Conservation (phyloP, 2,329 filamentous ascomycete species). For the Paraphoma sp. region DNA sequence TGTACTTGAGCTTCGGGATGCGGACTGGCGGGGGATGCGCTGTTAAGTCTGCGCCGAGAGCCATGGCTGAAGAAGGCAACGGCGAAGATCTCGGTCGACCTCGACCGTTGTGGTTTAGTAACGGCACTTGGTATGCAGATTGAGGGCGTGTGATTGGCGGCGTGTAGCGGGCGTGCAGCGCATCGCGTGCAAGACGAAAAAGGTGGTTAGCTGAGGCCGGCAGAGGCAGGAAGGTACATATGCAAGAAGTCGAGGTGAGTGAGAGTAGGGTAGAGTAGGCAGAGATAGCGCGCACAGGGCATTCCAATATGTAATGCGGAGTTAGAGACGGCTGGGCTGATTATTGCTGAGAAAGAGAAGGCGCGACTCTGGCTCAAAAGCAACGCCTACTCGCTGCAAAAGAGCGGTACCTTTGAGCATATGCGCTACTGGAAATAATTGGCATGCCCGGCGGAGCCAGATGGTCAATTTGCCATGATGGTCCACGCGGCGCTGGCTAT, state of each 20-base stretch:
- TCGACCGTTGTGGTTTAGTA: conserved; percentile 27
- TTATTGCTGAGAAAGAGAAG: neutral
- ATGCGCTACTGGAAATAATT: conserved; percentile 4
- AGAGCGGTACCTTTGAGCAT: conserved; percentile 2
- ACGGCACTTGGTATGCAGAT: conserved; percentile 12
- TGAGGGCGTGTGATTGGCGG: conserved; percentile 28
- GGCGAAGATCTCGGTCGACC: conserved; percentile 33
- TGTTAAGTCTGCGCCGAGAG: conserved; percentile 34
- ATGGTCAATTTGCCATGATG: neutral
- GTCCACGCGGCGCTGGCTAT: neutral
- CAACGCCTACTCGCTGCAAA: conserved; percentile 11
- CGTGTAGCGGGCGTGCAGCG: conserved; percentile 15
- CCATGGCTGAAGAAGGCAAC: conserved; percentile 32
- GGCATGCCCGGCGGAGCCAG: neutral
- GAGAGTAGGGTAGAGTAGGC: neutral
- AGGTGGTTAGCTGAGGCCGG: conserved; percentile 1
- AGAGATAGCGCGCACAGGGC: neutral
- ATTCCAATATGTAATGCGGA: neutral
- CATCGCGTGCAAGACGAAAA: conserved; percentile 22
- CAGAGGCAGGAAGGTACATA: conserved; percentile 11
- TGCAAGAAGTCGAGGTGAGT: conserved; percentile 1
- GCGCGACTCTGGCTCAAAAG: conserved; percentile 4
- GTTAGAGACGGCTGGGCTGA: neutral
- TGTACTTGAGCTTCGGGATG: conserved; percentile 45
- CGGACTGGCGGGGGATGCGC: conserved; percentile 33